Conservation (phyloP, 2,329 filamentous ascomycete species). For the Cadophora malorum region DNA sequence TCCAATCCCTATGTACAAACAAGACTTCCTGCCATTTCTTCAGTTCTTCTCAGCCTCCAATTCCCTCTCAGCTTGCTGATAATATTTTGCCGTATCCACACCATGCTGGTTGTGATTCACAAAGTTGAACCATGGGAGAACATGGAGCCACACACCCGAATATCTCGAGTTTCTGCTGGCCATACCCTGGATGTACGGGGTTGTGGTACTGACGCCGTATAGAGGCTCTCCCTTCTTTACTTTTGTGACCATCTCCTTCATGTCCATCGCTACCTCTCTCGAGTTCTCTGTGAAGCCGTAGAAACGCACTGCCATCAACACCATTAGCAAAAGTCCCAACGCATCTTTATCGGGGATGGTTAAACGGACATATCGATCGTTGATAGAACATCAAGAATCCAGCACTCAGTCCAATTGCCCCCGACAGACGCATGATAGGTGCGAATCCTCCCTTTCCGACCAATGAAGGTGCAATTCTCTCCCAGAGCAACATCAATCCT, state of each 20-base stretch:
- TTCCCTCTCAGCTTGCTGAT: slow-evolving; percentile 91
- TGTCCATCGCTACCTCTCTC: slow-evolving; percentile 93
- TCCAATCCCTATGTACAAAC: slow-evolving; percentile 29
- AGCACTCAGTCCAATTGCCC: slow-evolving; percentile 74
- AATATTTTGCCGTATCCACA: slow-evolving; percentile 98
- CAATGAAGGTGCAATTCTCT: slow-evolving; percentile 83
- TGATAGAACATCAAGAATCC: slow-evolving; percentile 88
- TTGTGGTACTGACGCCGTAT: slow-evolving; percentile 81
- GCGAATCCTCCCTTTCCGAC: slow-evolving; percentile 84
- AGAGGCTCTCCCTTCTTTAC: slow-evolving; percentile 91
- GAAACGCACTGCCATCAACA: slow-evolving; percentile 73
- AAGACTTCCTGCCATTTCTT: slow-evolving; percentile 32
- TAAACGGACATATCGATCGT: slow-evolving; percentile 78
- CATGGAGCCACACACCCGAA: slow-evolving; percentile 80
- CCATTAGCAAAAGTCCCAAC: neutral
- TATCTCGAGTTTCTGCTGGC: slow-evolving; percentile 93
- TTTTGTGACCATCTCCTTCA: slow-evolving; percentile 96
- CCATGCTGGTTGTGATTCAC: slow-evolving; percentile 95
- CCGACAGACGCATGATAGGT: slow-evolving; percentile 79
- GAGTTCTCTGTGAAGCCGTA: slow-evolving; percentile 94
- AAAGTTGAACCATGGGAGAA: slow-evolving; percentile 97
- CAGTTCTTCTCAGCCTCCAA: slow-evolving; percentile 73
- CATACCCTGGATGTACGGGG: slow-evolving; percentile 91
- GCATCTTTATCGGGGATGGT: neutral
- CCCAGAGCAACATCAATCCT: slow-evolving; percentile 76